Evolutionary conservation across 345 rosid genomes (phyloP), one percentile per base, ranked within the genome.

Genomic region (Populus tremula): DNA sequence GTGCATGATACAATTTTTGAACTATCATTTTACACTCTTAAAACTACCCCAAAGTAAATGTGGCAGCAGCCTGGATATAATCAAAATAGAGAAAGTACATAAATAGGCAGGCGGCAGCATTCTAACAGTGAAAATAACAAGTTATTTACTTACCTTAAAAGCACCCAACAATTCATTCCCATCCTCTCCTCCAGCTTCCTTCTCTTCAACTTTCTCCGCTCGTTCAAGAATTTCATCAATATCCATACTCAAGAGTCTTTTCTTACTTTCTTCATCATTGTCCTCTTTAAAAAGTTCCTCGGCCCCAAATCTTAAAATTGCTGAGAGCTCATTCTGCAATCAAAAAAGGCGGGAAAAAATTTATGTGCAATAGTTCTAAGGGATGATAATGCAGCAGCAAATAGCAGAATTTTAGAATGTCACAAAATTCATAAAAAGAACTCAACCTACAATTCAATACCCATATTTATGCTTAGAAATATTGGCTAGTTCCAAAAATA

Each of bases 241-340:
- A 81, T 96, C 99, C 98, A 96, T 89, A 77, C 94, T 85, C 73
- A 94, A 85, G 53, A 96, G 86, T 85, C 92, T 88, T 73, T 87
- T 96, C 85, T 96, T 96, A 87, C 93, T 92, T 88, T 96, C 98
- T 85, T 96, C 99, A 71, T 96, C 99, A 82, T 87, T 92, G 31
- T 96, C 98, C 76, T 94, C 99, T 87, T 96, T 96, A 80, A 94
- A 94, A 76, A 96, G 92, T 67, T 96, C 99, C 88, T 96, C 99
- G 2, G 99, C 98, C 64, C 98, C 99, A 84, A 96, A 96, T 85
- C 99, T 92, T 76, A 96, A 85, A 81, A 96, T 96, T 81, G 98
- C 96, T 66, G 99, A 96, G 62, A 96, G 90, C 87, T 96, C 99
- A 72, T 96, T 96, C 99, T 96, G 84, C 50, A 86, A 79, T 35